A percentile compares a stretch with the other conserved stretches of the same genome.
Conservation (phyloP, 2,329 filamentous ascomycete genomes). For the Paraconiothyrium sp. region DNA sequence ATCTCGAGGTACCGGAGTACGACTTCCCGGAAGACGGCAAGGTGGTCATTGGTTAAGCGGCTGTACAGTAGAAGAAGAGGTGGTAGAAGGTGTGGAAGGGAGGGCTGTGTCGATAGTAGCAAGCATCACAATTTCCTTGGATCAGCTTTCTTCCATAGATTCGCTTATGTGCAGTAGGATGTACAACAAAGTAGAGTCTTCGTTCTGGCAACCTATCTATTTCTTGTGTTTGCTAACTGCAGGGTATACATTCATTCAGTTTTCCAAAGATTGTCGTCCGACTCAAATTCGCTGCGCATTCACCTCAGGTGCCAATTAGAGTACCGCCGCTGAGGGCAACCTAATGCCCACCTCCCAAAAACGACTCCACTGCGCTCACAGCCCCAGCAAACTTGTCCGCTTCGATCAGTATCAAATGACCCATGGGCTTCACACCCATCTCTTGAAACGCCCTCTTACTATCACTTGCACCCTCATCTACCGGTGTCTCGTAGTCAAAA, state of each 20-base stretch:
- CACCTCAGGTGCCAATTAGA: too few species aligned
- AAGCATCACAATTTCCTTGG: constrained; percentile 44
- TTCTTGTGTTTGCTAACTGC: neutral
- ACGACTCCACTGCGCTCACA: constrained; percentile 78
- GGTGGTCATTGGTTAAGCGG: constrained; percentile 86
- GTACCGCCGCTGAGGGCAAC: neutral
- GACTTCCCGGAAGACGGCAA: constrained; percentile 90
- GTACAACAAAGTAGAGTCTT: constrained; percentile 49
- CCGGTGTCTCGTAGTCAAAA: constrained; percentile 81
- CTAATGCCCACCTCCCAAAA: constrained; percentile 60
- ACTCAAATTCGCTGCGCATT: neutral
- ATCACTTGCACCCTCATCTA: constrained; percentile 82
- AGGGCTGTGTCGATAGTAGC: constrained; percentile 47
- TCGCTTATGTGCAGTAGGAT: constrained; percentile 47
- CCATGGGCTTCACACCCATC: constrained; percentile 83
- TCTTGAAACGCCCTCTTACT: constrained; percentile 96
- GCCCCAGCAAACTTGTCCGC: constrained; percentile 77
- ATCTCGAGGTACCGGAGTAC: constrained; percentile 93
- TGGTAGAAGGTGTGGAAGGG: constrained; percentile 17
- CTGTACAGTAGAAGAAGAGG: constrained; percentile 33
- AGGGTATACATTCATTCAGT: constrained; percentile 9
- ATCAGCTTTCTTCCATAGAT: constrained; percentile 39
- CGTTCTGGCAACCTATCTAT: constrained; percentile 7
- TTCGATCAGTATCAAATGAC: constrained; percentile 88
- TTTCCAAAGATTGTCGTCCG: neutral